These are phyloP conservation scores for Cryphonectria naterciae DNA, from an alignment of 2,329 filamentous ascomycete genomes.

Conservation along the genomic window DNA sequence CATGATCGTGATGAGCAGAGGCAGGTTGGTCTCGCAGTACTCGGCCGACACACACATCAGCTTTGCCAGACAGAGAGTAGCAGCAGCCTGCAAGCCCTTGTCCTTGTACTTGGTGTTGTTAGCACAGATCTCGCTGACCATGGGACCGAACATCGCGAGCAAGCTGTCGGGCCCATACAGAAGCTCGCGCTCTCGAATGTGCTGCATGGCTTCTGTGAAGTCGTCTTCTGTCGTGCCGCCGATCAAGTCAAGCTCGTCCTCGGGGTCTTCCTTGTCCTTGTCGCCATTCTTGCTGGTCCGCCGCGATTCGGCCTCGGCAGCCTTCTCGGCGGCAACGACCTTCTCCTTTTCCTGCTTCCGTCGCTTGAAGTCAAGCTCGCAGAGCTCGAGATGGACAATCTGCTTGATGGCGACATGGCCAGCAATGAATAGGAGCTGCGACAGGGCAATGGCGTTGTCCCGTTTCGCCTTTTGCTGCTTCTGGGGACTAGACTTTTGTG, in stretches of 20 bases:
- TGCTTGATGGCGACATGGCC: constrained; percentile 98
- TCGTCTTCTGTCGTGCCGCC: constrained; percentile 95
- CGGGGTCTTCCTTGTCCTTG: constrained; percentile 64
- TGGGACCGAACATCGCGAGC: constrained; percentile 85
- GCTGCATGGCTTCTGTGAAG: constrained; percentile 83
- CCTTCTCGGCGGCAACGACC: constrained; percentile 51
- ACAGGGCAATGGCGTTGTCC: constrained; percentile 75
- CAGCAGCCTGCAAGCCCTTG: constrained; percentile 86
- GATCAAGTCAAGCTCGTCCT: constrained; percentile 93
- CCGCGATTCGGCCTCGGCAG: constrained; percentile 41
- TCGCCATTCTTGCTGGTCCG: constrained; percentile 36
- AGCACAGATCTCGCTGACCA: constrained; percentile 91
- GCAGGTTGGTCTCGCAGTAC: constrained; percentile 92
- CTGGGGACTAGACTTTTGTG: constrained; percentile 14
- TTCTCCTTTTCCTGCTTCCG: constrained; percentile 90
- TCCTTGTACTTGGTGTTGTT: constrained; percentile 93
- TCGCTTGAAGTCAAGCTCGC: constrained; percentile 96
- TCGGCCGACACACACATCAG: constrained; percentile 98
- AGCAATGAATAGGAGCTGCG: constrained; percentile 91
- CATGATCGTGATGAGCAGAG: constrained; percentile 95
- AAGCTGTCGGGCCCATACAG: constrained; percentile 83
- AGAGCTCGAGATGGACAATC: constrained; percentile 97
- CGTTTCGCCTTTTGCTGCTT: constrained; percentile 49
- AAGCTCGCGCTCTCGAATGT: constrained; percentile 83
- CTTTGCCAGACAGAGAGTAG: constrained; percentile 93